These are phyloP conservation scores for Flaveria bidentis DNA, from an alignment of 129 eudicot species.

Conservation along the genomic window DNA sequence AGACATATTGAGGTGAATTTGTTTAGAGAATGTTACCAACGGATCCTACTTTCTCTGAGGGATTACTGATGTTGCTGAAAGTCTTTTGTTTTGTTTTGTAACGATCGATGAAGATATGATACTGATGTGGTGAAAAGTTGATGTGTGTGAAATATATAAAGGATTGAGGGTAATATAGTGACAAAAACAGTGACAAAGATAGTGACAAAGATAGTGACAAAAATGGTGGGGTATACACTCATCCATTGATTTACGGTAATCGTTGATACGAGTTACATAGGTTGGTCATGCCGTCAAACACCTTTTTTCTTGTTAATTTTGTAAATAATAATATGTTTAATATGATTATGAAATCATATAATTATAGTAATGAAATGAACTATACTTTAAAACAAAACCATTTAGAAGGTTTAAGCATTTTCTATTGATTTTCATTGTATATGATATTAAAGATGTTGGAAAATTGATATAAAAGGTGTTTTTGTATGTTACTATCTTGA, in stretches of 20 bases:
- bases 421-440: too few relatives aligned
- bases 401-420: too few relatives aligned
- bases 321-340: not conserved
- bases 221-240: constrained; percentile 28
- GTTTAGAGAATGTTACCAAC: not conserved
- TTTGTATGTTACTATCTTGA: too few relatives aligned
- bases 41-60: too few relatives aligned
- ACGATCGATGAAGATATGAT: not conserved
- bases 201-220: constrained; percentile 12
- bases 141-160: constrained; percentile 33
- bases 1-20: constrained; percentile 35
- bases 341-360: not conserved
- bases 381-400: too few relatives aligned
- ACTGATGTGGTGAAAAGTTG: constrained; percentile 19
- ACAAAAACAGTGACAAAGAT: constrained; percentile 26
- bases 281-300: constrained; percentile 9
- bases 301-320: not conserved
- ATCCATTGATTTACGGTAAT: not conserved
- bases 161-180: constrained; percentile 30
- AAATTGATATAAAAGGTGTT: too few relatives aligned
- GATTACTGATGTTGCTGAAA: too few relatives aligned
- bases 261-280: not conserved
- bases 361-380: too few relatives aligned
- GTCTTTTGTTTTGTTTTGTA: too few relatives aligned
- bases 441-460: too few relatives aligned